Conservation (phyloP, 805 yeast species). For the Metschnikowia vanudenii region DNA sequence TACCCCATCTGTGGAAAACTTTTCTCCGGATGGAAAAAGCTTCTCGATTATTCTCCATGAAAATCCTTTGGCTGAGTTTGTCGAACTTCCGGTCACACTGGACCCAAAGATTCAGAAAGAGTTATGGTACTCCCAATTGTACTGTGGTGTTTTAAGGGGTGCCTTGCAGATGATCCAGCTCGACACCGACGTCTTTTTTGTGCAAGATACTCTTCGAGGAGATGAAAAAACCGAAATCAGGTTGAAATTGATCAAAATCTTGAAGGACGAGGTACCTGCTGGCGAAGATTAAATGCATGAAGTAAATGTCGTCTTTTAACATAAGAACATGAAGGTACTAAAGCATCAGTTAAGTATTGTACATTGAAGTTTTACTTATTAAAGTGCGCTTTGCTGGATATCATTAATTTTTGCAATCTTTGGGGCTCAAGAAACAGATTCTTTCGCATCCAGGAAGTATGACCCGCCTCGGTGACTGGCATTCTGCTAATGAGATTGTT, state of each 20-base stretch:
- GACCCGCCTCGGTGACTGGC: no score
- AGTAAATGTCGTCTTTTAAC: neutral
- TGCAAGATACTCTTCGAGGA: conserved; percentile 79
- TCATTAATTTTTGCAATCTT: no score
- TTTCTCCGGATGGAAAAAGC: conserved; percentile 73
- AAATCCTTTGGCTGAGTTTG: conserved; percentile 93
- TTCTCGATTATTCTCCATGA: conserved; percentile 74
- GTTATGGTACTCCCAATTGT: conserved; percentile 89
- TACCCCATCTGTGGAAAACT: conserved; percentile 69
- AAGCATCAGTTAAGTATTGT: no score
- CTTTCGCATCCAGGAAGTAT: no score
- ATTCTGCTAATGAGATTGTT: no score
- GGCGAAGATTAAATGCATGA: conserved; percentile 68
- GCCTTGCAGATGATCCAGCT: conserved; percentile 94
- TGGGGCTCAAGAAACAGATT: no score
- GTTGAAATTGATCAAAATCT: conserved; percentile 63
- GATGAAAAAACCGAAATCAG: conserved; percentile 78
- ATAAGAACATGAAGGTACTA: no score
- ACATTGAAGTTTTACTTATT: no score
- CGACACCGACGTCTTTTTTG: conserved; percentile 79
- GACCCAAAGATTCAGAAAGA: conserved; percentile 67
- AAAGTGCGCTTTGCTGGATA: no score
- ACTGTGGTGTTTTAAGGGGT: conserved; percentile 88
- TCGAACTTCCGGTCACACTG: conserved; percentile 71
- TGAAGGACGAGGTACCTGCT: conserved; percentile 94